Conservation (phyloP, 1,284 basidiomycete species). For the Dichomitus squalens region DNA sequence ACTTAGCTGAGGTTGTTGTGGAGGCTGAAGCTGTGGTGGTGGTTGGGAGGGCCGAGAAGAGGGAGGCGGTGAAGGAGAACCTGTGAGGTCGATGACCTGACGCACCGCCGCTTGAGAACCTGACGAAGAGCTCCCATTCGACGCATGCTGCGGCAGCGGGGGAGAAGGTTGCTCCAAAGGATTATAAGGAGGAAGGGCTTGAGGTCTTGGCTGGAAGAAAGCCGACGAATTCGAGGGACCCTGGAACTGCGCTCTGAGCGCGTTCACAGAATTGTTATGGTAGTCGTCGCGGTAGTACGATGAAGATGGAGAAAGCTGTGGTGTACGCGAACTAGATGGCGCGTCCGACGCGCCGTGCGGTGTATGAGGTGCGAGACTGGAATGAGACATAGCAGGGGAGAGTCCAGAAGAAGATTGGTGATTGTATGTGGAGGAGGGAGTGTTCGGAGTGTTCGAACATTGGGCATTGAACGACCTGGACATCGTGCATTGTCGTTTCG, state of each 20-base stretch:
- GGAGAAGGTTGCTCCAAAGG: slow-evolving; percentile 6
- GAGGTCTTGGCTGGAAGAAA: slow-evolving; percentile 33
- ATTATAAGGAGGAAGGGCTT: slow-evolving; percentile 23
- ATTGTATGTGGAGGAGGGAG: slow-evolving; percentile 15
- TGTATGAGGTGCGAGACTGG: slow-evolving; percentile 22
- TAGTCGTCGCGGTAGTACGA: slow-evolving; percentile 13
- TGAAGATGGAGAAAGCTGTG: slow-evolving; percentile 5
- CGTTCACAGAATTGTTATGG: slow-evolving; percentile 19
- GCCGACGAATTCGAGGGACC: slow-evolving; percentile 36
- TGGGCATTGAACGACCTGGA: slow-evolving; percentile 31
- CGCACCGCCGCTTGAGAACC: slow-evolving; percentile 25
- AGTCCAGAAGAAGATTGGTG: slow-evolving; percentile 33
- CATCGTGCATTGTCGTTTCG: slow-evolving; percentile 28
- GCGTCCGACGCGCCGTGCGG: slow-evolving; percentile 4
- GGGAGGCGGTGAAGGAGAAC: slow-evolving; percentile 72
- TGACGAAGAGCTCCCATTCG: background rate
- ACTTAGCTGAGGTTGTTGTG: slow-evolving; percentile 10
- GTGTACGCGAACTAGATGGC: slow-evolving; percentile 6
- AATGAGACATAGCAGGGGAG: slow-evolving; percentile 35
- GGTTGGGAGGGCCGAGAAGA: slow-evolving; percentile 24
- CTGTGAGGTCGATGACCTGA: slow-evolving; percentile 76
- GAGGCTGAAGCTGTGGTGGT: slow-evolving; percentile 19
- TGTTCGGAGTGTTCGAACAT: slow-evolving; percentile 8
- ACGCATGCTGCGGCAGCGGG: background rate
- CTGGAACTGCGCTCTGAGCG: slow-evolving; percentile 25